These are phyloP conservation scores for Aspergillus niger DNA, from an alignment of 2,329 filamentous ascomycete genomes.

Conservation along the genomic window DNA sequence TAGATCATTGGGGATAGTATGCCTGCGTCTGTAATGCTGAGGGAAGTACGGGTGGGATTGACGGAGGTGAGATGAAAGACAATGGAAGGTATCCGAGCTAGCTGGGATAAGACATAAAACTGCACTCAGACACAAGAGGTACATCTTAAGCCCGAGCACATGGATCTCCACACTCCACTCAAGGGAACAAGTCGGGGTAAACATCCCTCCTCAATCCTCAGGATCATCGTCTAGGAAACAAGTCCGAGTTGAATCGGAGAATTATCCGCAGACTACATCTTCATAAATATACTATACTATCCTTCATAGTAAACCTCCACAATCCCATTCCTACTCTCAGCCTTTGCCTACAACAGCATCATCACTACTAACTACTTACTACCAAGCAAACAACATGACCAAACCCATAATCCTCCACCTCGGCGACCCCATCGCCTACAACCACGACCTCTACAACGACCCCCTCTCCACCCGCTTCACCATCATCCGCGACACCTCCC, in stretches of 20 bases:
- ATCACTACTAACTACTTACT: not conserved
- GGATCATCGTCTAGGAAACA: too few species aligned
- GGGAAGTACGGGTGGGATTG: not conserved
- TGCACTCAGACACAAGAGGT: accelerated
- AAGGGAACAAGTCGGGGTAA: not conserved
- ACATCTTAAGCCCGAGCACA: too few species aligned
- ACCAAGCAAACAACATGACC: not conserved
- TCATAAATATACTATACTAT: too few species aligned
- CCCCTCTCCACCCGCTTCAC: conserved; percentile 1
- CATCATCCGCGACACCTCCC: conserved; percentile 13
- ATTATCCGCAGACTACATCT: not conserved
- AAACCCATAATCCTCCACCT: conserved; percentile 45
- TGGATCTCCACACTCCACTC: not conserved
- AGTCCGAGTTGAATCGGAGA: not conserved
- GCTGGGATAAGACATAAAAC: not conserved
- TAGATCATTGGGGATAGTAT: not conserved
- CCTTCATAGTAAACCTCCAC: not conserved
- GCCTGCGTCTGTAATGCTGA: not conserved
- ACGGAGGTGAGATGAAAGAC: not conserved
- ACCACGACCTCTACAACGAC: conserved; percentile 41
- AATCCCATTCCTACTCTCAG: not conserved
- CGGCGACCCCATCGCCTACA: conserved; percentile 50
- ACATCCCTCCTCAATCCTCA: too few species aligned
- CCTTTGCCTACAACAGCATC: too few species aligned
- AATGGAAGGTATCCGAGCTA: not conserved